phyloP scores from a whole-genome alignment of 1,284 basidiomycete species.

The Malassezia sp. region DNA sequence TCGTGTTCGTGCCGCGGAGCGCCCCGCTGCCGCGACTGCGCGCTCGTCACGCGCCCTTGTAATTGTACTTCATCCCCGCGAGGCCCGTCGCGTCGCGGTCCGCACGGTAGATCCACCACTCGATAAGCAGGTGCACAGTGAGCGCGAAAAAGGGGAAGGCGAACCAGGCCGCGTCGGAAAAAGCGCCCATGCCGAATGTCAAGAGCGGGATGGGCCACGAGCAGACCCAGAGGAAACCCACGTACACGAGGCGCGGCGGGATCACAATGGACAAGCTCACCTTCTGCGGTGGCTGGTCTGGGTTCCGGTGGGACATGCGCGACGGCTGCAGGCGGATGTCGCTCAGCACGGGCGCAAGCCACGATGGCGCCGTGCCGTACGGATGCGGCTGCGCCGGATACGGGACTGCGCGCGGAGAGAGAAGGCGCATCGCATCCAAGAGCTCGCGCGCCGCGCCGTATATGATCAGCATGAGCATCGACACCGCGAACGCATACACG shows the following conservation, averaged over 20 bases:
- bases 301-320: slow-evolving; percentile 17
- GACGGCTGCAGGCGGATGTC: slow-evolving; percentile 30
- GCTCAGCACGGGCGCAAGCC: slow-evolving; percentile 30
- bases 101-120: slow-evolving; percentile 29
- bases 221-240: slow-evolving; percentile 31
- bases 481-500: slow-evolving; percentile 27
- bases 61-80: slow-evolving; percentile 34
- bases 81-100: slow-evolving; percentile 33
- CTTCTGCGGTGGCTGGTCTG: slow-evolving; percentile 13
- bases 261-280: slow-evolving; percentile 16
- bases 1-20: too few species aligned
- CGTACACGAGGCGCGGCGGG: slow-evolving; percentile 33
- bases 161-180: slow-evolving; percentile 43
- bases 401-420: slow-evolving; percentile 11
- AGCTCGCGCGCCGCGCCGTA: slow-evolving; percentile 24
- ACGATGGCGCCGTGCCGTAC: slow-evolving; percentile 40
- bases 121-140: slow-evolving; percentile 20
- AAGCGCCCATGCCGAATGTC: slow-evolving; percentile 43
- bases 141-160: slow-evolving; percentile 25
- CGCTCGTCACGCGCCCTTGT: slow-evolving; percentile 31
- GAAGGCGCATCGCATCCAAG: slow-evolving; percentile 20
- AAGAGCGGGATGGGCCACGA: slow-evolving; percentile 32
- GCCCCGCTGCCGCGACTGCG: too few species aligned
- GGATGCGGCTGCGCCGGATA: slow-evolving; percentile 35
- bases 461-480: slow-evolving; percentile 26